These are phyloP conservation scores for Phalaenopsis hybrid DNA, from an alignment of 116 monocot genomes.

Conservation along the genomic window DNA sequence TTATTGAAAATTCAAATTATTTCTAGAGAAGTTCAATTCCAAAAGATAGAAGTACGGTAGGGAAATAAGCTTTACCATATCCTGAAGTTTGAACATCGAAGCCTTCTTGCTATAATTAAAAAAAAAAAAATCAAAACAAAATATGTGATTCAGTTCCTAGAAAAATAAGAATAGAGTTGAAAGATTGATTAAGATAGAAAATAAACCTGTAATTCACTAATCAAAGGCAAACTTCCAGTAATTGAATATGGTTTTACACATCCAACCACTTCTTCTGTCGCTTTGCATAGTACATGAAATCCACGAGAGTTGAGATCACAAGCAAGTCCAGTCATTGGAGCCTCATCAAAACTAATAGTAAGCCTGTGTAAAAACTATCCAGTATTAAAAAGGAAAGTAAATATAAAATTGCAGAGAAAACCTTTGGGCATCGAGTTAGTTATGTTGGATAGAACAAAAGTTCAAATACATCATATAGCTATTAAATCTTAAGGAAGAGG, in stretches of 20 bases:
- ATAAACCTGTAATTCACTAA: slow-evolving; percentile 81
- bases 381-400: not conserved
- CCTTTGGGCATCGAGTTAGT: not conserved
- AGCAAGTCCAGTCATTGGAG: slow-evolving; percentile 72
- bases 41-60: not conserved
- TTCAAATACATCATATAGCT: not conserved
- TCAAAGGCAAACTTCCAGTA: slow-evolving; percentile 91
- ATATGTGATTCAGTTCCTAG: not conserved
- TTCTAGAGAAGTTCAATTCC: not conserved
- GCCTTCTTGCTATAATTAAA: slow-evolving; percentile 65
- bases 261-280: slow-evolving; percentile 83
- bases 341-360: slow-evolving; percentile 59
- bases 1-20: not conserved
- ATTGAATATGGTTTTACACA: slow-evolving; percentile 88
- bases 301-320: slow-evolving; percentile 77
- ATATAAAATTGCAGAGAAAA: not conserved
- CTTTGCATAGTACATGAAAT: slow-evolving; percentile 83
- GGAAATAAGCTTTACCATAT: slow-evolving; percentile 45
- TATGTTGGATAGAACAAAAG: not conserved
- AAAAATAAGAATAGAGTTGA: not conserved
- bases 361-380: slow-evolving; percentile 36
- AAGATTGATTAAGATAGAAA: not conserved
- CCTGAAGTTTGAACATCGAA: slow-evolving; percentile 95
- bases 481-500: not conserved
- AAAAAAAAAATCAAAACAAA: slow-evolving; percentile 7